phyloP scores from a whole-genome alignment of 805 yeast species.

The Lipomyces mesembrius region DNA sequence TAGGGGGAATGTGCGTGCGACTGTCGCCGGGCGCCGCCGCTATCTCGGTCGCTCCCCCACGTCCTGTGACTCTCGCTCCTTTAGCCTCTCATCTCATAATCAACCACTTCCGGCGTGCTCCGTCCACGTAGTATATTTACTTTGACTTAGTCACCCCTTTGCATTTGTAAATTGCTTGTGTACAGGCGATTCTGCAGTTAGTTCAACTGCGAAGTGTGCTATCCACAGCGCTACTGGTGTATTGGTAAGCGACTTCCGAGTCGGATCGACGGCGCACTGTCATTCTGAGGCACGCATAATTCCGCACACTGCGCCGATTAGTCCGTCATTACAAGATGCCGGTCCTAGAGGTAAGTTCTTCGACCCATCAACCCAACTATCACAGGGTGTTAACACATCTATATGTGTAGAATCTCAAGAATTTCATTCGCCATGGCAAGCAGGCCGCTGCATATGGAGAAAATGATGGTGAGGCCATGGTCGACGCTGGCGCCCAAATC shows the following conservation, averaged over 20 bases:
- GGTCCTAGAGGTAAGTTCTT: conserved; percentile 23
- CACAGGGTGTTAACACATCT: neutral
- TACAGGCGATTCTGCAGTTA: neutral
- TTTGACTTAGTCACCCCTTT: neutral
- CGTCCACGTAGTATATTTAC: neutral
- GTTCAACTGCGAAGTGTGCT: too few species aligned
- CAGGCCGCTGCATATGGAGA: conserved; percentile 51
- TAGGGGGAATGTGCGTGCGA: too few species aligned
- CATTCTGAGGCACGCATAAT: neutral
- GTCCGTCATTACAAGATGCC: conserved; percentile 15
- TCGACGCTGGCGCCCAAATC: conserved; percentile 7
- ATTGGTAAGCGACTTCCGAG: neutral
- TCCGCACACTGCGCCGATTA: neutral
- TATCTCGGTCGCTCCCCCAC: too few species aligned
- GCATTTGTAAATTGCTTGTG: neutral
- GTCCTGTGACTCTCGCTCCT: too few species aligned
- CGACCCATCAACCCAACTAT: neutral
- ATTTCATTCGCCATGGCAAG: conserved; percentile 67
- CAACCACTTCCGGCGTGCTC: neutral
- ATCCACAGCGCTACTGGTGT: neutral
- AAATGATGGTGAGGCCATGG: conserved; percentile 8
- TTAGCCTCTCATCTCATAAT: too few species aligned
- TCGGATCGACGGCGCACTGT: neutral
- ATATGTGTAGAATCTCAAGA: conserved; percentile 54
- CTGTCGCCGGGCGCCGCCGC: too few species aligned